phyloP scores from a whole-genome alignment of 768 basidiomycete species.

The Lepiota subincarnata region DNA sequence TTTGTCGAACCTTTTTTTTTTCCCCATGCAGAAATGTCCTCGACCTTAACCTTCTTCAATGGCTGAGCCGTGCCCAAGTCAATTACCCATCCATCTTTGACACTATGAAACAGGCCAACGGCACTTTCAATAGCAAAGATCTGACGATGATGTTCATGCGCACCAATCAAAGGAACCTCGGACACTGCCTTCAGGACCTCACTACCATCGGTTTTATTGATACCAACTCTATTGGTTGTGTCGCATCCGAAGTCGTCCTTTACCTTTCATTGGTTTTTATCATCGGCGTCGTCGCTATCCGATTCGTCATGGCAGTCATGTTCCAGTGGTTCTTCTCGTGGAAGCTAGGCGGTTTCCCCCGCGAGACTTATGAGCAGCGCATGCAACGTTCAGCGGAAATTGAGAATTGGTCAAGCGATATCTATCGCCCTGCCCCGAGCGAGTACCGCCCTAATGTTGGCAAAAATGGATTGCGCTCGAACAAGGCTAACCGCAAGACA shows the following conservation, averaged over 20 bases:
- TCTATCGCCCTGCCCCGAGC: constrained; percentile 89
- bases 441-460: constrained; percentile 85
- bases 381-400: constrained; percentile 88
- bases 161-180: constrained; percentile 60
- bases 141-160: constrained; percentile 84
- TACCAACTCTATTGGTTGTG: constrained; percentile 90
- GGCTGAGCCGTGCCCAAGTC: constrained; percentile 80
- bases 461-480: constrained; percentile 56
- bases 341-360: constrained; percentile 89
- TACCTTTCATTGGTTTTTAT: constrained; percentile 96
- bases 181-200: constrained; percentile 82
- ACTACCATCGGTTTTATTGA: constrained; percentile 92
- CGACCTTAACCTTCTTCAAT: constrained; percentile 79
- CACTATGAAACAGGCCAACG: constrained; percentile 61
- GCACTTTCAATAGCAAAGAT: constrained; percentile 78
- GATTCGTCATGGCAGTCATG: constrained; percentile 94
- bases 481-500: constrained; percentile 54
- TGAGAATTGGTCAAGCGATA: constrained; percentile 95
- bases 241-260: constrained; percentile 91
- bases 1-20: background rate
- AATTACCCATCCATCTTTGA: constrained; percentile 83
- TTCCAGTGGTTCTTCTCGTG: constrained; percentile 99
- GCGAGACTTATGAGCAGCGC: constrained; percentile 88
- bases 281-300: constrained; percentile 91
- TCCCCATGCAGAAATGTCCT: constrained; percentile 64